phyloP scores from a whole-genome alignment of 169 alveolate species.

The Eimeria maxima region DNA sequence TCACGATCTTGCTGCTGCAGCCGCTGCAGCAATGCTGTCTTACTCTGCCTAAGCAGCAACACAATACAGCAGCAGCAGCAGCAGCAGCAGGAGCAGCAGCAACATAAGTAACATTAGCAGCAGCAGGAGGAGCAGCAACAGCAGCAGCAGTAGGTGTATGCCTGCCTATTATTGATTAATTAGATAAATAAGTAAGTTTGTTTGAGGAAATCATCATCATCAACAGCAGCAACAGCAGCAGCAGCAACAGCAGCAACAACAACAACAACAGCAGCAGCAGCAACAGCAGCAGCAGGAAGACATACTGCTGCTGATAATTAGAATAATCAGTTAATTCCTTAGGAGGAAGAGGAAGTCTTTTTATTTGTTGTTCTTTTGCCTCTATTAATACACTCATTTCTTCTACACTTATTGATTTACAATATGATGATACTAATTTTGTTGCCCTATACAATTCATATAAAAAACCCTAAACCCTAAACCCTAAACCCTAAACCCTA shows the following conservation, averaged over 20 bases:
- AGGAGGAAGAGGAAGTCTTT: constrained; percentile 70
- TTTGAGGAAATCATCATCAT: neutral
- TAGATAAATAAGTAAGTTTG: no score
- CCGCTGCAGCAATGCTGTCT: constrained; percentile 28
- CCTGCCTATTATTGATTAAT: no score
- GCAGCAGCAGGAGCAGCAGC: neutral
- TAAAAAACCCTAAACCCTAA: constrained; percentile 30
- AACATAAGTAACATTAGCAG: neutral
- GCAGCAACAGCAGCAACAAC: neutral
- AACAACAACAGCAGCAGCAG: constrained; percentile 64
- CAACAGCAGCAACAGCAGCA: neutral
- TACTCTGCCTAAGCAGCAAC: neutral
- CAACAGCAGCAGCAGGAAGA: constrained; percentile 17
- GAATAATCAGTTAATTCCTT: constrained; percentile 70
- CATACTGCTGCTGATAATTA: constrained; percentile 67
- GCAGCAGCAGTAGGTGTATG: neutral
- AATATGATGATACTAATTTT: neutral
- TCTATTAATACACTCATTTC: constrained; percentile 14
- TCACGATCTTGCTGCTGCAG: constrained; percentile 13
- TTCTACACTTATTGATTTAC: neutral
- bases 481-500: constrained; percentile 20
- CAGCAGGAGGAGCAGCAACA: neutral
- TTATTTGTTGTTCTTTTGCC: constrained; percentile 56
- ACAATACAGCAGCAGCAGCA: neutral
- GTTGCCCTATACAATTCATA: constrained; percentile 13